Evolutionary conservation across 2,329 filamentous ascomycete species (phyloP).

Genomic region (Hypoxylon sp.): DNA sequence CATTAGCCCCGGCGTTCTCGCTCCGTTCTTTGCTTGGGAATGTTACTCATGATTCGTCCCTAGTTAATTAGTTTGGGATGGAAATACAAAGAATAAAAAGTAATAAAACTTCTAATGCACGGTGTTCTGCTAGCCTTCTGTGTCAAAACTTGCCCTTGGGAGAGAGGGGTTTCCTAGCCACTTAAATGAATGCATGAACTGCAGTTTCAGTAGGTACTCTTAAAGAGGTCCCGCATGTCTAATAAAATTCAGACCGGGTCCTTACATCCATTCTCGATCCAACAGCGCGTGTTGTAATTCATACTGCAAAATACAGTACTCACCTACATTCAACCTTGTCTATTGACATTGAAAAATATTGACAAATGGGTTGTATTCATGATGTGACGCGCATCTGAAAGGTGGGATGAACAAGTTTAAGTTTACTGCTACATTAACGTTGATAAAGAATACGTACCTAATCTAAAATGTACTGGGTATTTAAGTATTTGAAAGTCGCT

Average conservation of each 20-base stretch:
- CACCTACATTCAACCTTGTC: neutral
- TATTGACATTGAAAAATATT: conserved; percentile 9
- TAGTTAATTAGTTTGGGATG: conserved; percentile 12
- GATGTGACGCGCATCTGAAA: conserved; percentile 10
- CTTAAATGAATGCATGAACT: conserved; percentile 15
- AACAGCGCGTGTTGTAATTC: neutral
- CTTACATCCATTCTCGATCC: conserved; percentile 4
- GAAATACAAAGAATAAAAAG: conserved; percentile 20
- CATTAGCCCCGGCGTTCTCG: conserved; percentile 36
- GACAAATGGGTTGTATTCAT: conserved; percentile 8
- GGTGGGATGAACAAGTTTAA: conserved; percentile 23
- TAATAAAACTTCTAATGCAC: neutral
- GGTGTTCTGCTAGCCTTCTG: conserved; percentile 8
- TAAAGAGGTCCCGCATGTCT: neutral
- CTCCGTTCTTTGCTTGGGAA: conserved; percentile 26
- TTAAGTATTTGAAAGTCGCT: conserved; percentile 16
- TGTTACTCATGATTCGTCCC: conserved; percentile 20
- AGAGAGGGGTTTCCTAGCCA: neutral
- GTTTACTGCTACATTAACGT: conserved; percentile 7
- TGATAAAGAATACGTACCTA: conserved; percentile 3
- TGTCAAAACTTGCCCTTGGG: neutral
- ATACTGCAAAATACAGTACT: neutral
- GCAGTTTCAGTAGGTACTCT: conserved; percentile 1
- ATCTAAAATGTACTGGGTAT: neutral
- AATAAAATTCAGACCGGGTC: conserved; percentile 8